Conservation (phyloP, 768 basidiomycete species). For the Neoboletus magnificus region DNA sequence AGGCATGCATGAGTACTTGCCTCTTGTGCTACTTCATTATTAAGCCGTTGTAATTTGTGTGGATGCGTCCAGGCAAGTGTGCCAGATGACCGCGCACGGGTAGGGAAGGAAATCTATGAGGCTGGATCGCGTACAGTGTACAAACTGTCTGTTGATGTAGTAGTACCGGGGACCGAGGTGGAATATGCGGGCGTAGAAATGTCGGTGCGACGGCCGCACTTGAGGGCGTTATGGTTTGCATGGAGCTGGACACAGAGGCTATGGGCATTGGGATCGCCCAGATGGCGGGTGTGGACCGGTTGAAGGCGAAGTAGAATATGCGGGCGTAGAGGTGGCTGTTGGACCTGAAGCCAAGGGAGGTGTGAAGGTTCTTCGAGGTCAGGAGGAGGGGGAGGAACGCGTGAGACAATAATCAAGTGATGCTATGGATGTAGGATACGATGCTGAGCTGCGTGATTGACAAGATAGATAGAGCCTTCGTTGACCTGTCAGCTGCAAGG, state of each 20-base stretch:
- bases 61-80: constrained; percentile 49
- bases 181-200: too few species aligned
- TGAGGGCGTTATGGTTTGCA: constrained; percentile 34
- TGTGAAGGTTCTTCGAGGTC: too few species aligned
- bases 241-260: constrained; percentile 39
- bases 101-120: constrained; percentile 28
- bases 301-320: constrained; percentile 58
- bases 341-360: too few species aligned
- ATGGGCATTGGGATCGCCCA: constrained; percentile 37
- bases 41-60: constrained; percentile 36
- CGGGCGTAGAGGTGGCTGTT: constrained; percentile 42
- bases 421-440: constrained; percentile 40
- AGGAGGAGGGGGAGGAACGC: constrained; percentile 29
- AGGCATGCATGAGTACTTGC: constrained; percentile 34
- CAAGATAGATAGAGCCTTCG: constrained; percentile 37
- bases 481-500: constrained; percentile 35
- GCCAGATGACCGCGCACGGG: constrained; percentile 30
- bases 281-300: constrained; percentile 48
- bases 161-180: constrained; percentile 59
- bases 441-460: constrained; percentile 39
- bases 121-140: constrained; percentile 37
- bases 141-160: constrained; percentile 36
- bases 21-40: constrained; percentile 42
- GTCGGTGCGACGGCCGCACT: constrained; percentile 31
- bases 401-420: constrained; percentile 49